Evolutionary conservation across 495 filamentous ascomycete species (phyloP).

Genomic region (Aspergillus cavernicola): DNA sequence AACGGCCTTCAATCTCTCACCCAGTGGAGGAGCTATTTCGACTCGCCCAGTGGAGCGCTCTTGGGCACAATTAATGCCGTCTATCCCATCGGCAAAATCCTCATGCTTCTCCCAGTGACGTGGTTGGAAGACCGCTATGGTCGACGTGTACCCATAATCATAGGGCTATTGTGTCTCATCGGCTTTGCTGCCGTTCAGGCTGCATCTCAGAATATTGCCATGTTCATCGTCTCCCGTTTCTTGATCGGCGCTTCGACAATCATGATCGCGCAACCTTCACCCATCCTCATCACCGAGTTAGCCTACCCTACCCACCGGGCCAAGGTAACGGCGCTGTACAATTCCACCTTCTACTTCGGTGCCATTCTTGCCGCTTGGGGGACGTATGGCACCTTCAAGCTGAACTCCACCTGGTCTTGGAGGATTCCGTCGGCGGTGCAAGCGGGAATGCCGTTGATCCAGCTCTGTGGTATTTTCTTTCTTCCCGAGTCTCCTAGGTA

Average conservation of each 20-base stretch:
- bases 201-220: not conserved
- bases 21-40: conserved; percentile 27
- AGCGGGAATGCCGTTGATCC: not conserved
- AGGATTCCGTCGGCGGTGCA: not conserved
- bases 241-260: not conserved
- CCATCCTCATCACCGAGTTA: not conserved
- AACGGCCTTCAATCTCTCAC: conserved; percentile 32
- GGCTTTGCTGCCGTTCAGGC: not conserved
- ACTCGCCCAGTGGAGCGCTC: conserved; percentile 43
- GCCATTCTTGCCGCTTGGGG: not conserved
- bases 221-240: not conserved
- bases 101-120: conserved; percentile 7
- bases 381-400: not conserved
- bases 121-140: not conserved
- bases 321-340: not conserved
- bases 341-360: not conserved
- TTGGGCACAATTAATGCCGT: conserved; percentile 63
- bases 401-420: not conserved
- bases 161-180: not conserved
- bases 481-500: not conserved
- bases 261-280: not conserved
- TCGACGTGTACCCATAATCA: not conserved
- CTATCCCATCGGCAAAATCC: conserved; percentile 60
- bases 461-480: not conserved
- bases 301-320: not conserved